phyloP scores from a whole-genome alignment of 192 early-diverging fungal genomes.

The Podila clonocystis region DNA sequence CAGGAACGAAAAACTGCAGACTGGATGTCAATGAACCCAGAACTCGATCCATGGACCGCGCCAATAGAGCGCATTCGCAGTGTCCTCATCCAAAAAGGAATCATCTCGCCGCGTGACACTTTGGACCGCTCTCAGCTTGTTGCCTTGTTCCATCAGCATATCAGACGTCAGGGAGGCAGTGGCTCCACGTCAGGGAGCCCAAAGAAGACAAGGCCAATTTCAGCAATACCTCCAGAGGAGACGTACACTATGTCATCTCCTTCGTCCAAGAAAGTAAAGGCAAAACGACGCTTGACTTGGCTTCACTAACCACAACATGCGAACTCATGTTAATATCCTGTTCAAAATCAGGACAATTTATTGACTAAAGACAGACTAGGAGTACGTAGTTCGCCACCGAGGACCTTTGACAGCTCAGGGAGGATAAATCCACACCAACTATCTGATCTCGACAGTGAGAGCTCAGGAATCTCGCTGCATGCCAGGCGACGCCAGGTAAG shows the following conservation, averaged over 20 bases:
- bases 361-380: background rate
- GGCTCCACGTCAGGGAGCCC: background rate
- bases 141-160: background rate
- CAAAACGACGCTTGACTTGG: background rate
- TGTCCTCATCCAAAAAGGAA: constrained; percentile 3
- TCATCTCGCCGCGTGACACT: background rate
- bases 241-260: background rate
- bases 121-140: background rate
- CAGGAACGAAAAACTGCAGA: too few species aligned
- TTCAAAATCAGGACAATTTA: background rate
- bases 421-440: background rate
- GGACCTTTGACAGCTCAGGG: background rate
- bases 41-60: background rate
- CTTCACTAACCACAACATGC: background rate
- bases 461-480: background rate
- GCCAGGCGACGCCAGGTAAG: background rate
- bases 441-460: background rate
- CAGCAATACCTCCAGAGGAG: background rate
- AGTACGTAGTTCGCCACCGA: background rate
- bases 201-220: background rate
- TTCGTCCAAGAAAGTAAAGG: background rate
- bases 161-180: background rate
- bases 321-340: background rate
- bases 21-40: too few species aligned
- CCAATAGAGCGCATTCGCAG: background rate